A percentile compares a stretch with the other conserved stretches of the same genome.
Conservation (phyloP, 2,329 filamentous ascomycete genomes). For the Penicillium janthinellum region DNA sequence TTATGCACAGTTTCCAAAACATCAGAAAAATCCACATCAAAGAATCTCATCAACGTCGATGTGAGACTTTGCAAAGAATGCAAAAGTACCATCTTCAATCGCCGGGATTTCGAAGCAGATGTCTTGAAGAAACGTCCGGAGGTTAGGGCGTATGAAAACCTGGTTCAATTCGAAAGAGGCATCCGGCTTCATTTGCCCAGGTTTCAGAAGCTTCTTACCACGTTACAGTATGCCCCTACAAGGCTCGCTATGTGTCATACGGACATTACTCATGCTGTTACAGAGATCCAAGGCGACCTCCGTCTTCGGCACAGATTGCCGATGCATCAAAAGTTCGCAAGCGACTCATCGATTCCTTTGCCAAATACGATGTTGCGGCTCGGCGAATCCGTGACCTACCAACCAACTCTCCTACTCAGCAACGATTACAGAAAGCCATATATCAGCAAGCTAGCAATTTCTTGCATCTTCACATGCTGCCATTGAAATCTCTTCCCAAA, state of each 20-base stretch:
- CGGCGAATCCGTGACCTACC: constrained; percentile 78
- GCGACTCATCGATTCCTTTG: constrained; percentile 82
- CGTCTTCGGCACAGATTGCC: constrained; percentile 69
- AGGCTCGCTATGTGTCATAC: not conserved
- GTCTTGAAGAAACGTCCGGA: constrained; percentile 69
- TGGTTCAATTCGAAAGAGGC: constrained; percentile 83
- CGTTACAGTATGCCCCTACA: constrained; percentile 61
- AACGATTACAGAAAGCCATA: constrained; percentile 75
- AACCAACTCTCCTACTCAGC: constrained; percentile 70
- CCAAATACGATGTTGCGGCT: constrained; percentile 81
- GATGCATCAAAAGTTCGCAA: constrained; percentile 90
- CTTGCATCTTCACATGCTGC: constrained; percentile 86
- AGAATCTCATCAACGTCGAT: constrained; percentile 69
- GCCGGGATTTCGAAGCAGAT: constrained; percentile 75
- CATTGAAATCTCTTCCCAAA: constrained; percentile 73
- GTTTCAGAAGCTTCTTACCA: constrained; percentile 75
- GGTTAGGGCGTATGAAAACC: constrained; percentile 77
- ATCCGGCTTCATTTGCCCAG: constrained; percentile 79
- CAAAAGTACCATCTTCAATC: constrained; percentile 69
- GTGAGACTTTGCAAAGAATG: constrained; percentile 93
- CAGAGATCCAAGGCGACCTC: constrained; percentile 65
- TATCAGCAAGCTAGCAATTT: constrained; percentile 82
- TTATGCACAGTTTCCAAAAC: constrained; percentile 38
- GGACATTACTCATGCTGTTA: constrained; percentile 11
- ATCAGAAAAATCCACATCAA: constrained; percentile 46